Conservation (phyloP, 1,284 basidiomycete genomes). For the Cryptococcus sp. region DNA sequence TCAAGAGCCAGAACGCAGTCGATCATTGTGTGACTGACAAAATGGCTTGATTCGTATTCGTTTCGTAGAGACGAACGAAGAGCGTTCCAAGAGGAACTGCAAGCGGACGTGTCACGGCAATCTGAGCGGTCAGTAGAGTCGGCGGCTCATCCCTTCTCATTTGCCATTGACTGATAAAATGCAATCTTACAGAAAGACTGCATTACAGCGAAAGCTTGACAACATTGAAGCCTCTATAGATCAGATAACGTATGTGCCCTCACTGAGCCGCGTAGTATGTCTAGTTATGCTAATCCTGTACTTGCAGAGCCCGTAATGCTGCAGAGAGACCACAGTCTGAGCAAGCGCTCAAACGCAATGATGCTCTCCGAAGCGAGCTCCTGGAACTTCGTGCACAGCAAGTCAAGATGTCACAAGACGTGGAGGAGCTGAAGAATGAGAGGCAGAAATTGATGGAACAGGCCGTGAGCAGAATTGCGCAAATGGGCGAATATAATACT, state of each 20-base stretch:
- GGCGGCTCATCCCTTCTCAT: slow-evolving; percentile 6
- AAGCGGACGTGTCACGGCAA: slow-evolving; percentile 29
- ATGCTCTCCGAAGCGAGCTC: slow-evolving; percentile 63
- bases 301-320: slow-evolving; percentile 63
- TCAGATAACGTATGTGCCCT: slow-evolving; percentile 62
- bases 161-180: neutral
- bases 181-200: slow-evolving; percentile 31
- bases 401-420: slow-evolving; percentile 54
- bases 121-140: slow-evolving; percentile 26
- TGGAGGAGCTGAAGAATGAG: slow-evolving; percentile 67
- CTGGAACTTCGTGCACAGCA: slow-evolving; percentile 65
- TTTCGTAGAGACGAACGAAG: slow-evolving; percentile 33
- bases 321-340: slow-evolving; percentile 71
- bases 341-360: slow-evolving; percentile 64
- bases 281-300: neutral
- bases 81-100: slow-evolving; percentile 21
- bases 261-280: slow-evolving; percentile 1
- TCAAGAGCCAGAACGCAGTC: neutral
- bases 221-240: slow-evolving; percentile 62
- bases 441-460: slow-evolving; percentile 34
- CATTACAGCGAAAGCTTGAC: slow-evolving; percentile 59
- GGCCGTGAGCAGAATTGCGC: slow-evolving; percentile 23
- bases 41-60: neutral
- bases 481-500: neutral
- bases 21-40: neutral